Evolutionary conservation across 2,329 filamentous ascomycete genomes (phyloP), one percentile per base, ranked within the genome.

Genomic region (Aspergillus sp.): DNA sequence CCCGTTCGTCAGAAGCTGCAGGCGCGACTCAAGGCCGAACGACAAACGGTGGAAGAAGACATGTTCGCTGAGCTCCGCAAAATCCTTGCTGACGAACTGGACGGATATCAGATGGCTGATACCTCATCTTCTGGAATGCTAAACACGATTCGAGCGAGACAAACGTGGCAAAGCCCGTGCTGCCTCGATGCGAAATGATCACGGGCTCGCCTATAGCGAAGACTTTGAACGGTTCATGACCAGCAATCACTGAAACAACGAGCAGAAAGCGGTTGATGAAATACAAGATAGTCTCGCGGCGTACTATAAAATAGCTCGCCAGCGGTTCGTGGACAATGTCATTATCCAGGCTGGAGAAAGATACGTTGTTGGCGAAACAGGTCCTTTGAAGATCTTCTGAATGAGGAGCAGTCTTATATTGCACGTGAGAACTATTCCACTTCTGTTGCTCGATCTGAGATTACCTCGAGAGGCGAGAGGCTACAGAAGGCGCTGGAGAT

Each of bases 261-360:
- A 67, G 0, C 59, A 73, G 1, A 63, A 74, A 23, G 64, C 66
- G 0, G 54, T 73, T 1, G 68, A 77, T 30, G 74, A 82, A 7
- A 76, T 86, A 3, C 79, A 85, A 45, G 78, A 86, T 48, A 76
- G 78, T 0, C 68, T 87, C 0, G 62, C 73, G 23, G 72, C 76
- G 1, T 87, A 83, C 62, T 86, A 87, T 67, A 74, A 79, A 27
- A 75, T 85, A 1, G 72, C 81, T 0, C 70, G 72, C n/a, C 78
- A 79, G 57, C 76, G 81, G 0, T 84, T 86, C 49, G 73, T 82
- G 2, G 83, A 87, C 56, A 75, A 71, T 1, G 62, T 87, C 2
- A 79, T 74, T 53, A 73, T 76, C 47, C 83, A 85, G 51, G 78
- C 75, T 0, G 66, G 79, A 1, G 75, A 79, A 38, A 65, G 81